These are phyloP conservation scores for Geranomyces michiganensis DNA, from an alignment of 192 early-diverging fungal species.

Conservation along the genomic window DNA sequence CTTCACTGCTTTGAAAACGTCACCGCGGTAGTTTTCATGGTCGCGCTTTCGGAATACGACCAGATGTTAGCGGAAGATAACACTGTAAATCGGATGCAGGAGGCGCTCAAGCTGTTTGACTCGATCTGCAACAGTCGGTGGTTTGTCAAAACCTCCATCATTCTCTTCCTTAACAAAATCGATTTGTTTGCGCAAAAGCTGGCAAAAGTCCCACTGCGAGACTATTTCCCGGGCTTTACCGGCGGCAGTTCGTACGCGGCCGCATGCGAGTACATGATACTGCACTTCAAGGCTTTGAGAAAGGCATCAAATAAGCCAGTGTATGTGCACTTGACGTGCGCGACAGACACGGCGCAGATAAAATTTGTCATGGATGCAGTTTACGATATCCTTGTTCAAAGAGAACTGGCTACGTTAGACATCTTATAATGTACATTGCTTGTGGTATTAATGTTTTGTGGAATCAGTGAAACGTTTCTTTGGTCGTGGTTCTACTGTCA, in stretches of 20 bases:
- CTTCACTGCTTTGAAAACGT: slow-evolving; percentile 98
- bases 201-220: slow-evolving; percentile 73
- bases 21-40: slow-evolving; percentile 92
- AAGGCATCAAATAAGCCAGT: slow-evolving; percentile 61
- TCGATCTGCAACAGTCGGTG: slow-evolving; percentile 97
- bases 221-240: slow-evolving; percentile 91
- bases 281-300: slow-evolving; percentile 48
- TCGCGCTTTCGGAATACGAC: slow-evolving; percentile 96
- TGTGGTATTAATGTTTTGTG: too few relatives aligned
- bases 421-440: too few relatives aligned
- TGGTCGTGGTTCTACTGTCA: too few relatives aligned
- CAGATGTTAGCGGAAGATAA: slow-evolving; percentile 94
- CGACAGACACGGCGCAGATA: slow-evolving; percentile 71
- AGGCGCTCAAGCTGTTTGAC: slow-evolving; percentile 94
- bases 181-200: slow-evolving; percentile 94
- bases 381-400: slow-evolving; percentile 55
- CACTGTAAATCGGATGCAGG: slow-evolving; percentile 94
- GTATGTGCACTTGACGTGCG: slow-evolving; percentile 65
- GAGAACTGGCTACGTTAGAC: slow-evolving; percentile 18
- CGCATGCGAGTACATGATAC: slow-evolving; percentile 50
- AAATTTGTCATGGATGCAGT: slow-evolving; percentile 61
- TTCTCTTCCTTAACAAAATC: slow-evolving; percentile 98
- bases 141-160: slow-evolving; percentile 96
- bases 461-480: too few relatives aligned
- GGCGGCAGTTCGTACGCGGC: slow-evolving; percentile 80